Percentiles rank a stretch among this genome's conserved stretches.
These are phyloP conservation scores for Microbotryum intermedium DNA, from an alignment of 1,284 basidiomycete genomes.

Conservation along the genomic window DNA sequence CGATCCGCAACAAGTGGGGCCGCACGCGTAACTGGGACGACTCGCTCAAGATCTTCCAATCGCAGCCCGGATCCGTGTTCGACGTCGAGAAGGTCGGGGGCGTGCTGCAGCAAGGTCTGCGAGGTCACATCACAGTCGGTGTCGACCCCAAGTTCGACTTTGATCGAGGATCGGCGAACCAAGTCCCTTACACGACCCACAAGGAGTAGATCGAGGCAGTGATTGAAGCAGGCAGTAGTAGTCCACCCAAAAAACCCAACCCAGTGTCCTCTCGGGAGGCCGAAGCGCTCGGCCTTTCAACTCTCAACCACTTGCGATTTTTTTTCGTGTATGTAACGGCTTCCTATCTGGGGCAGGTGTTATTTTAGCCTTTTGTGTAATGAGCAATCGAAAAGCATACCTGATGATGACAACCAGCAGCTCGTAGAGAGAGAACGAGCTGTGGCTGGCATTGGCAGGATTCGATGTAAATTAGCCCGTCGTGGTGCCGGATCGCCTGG, in stretches of 20 bases:
- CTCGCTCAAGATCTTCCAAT: conserved; percentile 42
- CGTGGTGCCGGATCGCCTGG: too few species aligned
- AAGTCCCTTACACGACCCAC: background rate
- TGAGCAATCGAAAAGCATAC: too few species aligned
- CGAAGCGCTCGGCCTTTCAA: background rate
- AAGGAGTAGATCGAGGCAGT: background rate
- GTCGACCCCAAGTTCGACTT: conserved; percentile 29
- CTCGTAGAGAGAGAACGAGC: too few species aligned
- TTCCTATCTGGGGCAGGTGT: too few species aligned
- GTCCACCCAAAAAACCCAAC: too few species aligned
- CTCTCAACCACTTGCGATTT: too few species aligned
- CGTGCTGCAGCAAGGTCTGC: conserved; percentile 42
- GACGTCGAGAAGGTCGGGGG: conserved; percentile 42
- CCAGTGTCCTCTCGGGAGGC: background rate
- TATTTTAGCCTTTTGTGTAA: too few species aligned
- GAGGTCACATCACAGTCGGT: conserved; percentile 43
- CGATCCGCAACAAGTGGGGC: conserved; percentile 39
- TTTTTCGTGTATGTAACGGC: too few species aligned
- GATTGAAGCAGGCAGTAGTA: background rate
- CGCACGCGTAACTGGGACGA: conserved; percentile 44
- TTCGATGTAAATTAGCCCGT: too few species aligned
- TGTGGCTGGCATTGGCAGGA: too few species aligned
- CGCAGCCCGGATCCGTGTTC: conserved; percentile 40
- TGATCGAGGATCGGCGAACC: background rate
- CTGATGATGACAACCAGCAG: too few species aligned